Evolutionary conservation across 805 yeast genomes (phyloP), one percentile per base, ranked within the genome.

Genomic region (Ogataea zsoltii): DNA sequence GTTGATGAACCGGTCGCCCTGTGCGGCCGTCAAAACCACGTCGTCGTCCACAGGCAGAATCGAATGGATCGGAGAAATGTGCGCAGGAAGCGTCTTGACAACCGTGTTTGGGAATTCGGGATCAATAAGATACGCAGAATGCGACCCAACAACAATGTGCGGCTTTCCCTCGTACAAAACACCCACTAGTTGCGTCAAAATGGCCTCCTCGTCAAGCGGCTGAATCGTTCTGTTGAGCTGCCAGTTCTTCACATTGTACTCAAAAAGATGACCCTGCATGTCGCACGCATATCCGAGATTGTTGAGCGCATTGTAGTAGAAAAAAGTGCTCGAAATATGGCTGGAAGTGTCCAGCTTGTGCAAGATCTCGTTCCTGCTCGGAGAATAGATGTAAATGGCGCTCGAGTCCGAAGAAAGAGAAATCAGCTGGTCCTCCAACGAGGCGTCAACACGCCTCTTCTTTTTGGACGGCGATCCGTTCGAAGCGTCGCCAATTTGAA

Each of bases 1-100:
- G 61, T 88, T 88, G 53, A 90, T 74, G 62, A 88, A 89, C 54
- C 97, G 76, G 63, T 91, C 98, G 49, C 83, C 83, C 29, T 71
- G 70, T 1, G 97, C 95, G 41, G 85, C 51, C 10, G 94, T 83
- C 34, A 87, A 63, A 55, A 89, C 80, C 37, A 67, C 69, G 38
- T 76, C 75, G 7, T 66, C 63, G 7, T 57, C 49, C 15, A 74
- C 59, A 5, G 75, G 66, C 30, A 74, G 45, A 10, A 83, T 65
- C 11, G 79, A 65, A 54, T 71, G 73, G 33, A 88, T 75, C 3
- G 89, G 83, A 15, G 86, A 76, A 25, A 87, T 79, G 60, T 88
- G 95, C 21, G 92, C 95, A 2, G 95, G 89, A 60, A 79, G 81
- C 1, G 82, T 74, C 53, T 70, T 71, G 14, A 75, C 64, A 2